Conservation (phyloP, 805 yeast genomes). For the Wickerhamiella kazuoi region DNA sequence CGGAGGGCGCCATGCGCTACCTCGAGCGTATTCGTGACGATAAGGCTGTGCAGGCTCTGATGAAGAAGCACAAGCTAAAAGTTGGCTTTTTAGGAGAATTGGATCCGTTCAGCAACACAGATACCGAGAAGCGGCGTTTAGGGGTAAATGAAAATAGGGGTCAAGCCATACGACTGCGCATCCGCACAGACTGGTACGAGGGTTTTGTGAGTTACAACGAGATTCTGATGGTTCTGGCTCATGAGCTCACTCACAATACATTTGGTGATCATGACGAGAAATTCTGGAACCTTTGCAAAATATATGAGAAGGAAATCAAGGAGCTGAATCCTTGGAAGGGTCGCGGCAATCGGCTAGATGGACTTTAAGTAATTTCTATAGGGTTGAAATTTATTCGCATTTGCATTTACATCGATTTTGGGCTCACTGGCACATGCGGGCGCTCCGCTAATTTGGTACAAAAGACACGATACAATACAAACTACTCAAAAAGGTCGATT, state of each 20-base stretch:
- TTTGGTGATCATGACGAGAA: constrained; percentile 20
- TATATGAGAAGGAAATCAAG: constrained; percentile 21
- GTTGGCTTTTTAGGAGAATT: constrained; percentile 23
- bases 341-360: neutral
- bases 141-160: constrained; percentile 23
- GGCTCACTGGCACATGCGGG: too few species aligned
- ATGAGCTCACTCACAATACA: constrained; percentile 25
- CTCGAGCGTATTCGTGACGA: constrained; percentile 20
- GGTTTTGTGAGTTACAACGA: constrained; percentile 23
- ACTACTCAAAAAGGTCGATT: too few species aligned
- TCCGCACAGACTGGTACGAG: constrained; percentile 23
- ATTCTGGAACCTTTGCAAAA: constrained; percentile 21
- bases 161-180: constrained; percentile 21
- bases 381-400: too few species aligned
- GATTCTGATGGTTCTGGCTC: constrained; percentile 22
- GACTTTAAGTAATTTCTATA: too few species aligned
- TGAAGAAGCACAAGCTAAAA: constrained; percentile 21
- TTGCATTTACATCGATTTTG: too few species aligned
- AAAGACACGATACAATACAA: too few species aligned
- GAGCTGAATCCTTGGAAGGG: constrained; percentile 6
- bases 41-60: constrained; percentile 21
- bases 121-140: constrained; percentile 15
- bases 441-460: too few species aligned
- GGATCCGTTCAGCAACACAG: constrained; percentile 24
- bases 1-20: constrained; percentile 17